These are phyloP conservation scores for Pharus latifolius DNA, from an alignment of 176 grass and related monocot genomes.

Conservation along the genomic window DNA sequence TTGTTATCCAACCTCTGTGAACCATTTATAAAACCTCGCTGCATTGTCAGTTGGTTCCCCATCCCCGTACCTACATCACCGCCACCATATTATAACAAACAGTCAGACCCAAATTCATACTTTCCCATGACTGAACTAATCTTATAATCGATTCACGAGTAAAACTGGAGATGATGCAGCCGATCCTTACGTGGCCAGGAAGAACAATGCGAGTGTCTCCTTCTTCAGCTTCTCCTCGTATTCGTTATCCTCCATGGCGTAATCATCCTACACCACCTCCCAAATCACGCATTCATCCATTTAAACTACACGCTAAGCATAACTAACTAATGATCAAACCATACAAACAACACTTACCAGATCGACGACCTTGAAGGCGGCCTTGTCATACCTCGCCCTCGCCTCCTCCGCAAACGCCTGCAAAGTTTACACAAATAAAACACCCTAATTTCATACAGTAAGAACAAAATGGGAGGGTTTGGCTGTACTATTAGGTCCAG, in stretches of 20 bases:
- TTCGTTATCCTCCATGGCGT: conserved; percentile 63
- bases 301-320: too few relatives aligned
- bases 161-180: not conserved
- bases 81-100: not conserved
- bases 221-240: conserved; percentile 86
- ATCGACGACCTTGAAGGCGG: conserved; percentile 82
- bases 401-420: conserved; percentile 85
- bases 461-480: not conserved
- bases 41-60: conserved; percentile 92
- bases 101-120: not conserved
- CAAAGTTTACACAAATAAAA: not conserved
- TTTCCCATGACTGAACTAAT: not conserved
- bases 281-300: not conserved
- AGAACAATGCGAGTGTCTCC: conserved; percentile 68
- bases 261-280: conserved; percentile 59
- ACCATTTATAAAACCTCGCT: conserved; percentile 78
- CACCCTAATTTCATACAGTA: not conserved
- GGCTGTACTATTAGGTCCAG: not conserved
- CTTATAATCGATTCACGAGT: not conserved
- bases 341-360: conserved; percentile 32
- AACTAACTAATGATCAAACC: not conserved
- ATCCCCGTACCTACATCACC: conserved; percentile 57
- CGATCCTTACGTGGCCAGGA: conserved; percentile 74
- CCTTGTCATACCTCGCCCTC: conserved; percentile 73
- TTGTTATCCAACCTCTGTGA: conserved; percentile 32